Conservation (phyloP, 139 green algal species). For the Marvania coccoides region DNA sequence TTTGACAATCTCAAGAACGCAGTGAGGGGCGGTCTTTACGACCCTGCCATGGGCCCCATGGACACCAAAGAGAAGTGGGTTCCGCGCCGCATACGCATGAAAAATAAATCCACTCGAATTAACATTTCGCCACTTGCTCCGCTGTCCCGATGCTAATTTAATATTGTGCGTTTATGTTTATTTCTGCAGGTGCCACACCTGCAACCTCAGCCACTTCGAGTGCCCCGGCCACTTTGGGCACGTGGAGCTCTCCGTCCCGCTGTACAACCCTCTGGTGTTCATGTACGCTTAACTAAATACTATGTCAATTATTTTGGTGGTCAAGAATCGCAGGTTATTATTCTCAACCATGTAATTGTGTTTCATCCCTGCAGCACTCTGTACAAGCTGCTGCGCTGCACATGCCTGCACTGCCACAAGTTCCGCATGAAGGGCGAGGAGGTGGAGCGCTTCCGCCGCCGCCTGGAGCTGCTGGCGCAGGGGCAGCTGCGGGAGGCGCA, state of each 20-base stretch:
- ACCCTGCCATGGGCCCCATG: conserved; percentile 78
- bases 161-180: background rate
- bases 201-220: conserved; percentile 48
- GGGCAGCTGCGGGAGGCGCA: conserved; percentile 45
- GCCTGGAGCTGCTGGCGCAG: conserved; percentile 30
- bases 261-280: conserved; percentile 98
- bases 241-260: conserved; percentile 87
- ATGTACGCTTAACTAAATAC: conserved; percentile 41
- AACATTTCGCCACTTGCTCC: background rate
- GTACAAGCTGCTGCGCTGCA: conserved; percentile 77
- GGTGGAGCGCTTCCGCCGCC: conserved; percentile 35
- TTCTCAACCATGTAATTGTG: background rate
- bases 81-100: too few species aligned
- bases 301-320: too few species aligned
- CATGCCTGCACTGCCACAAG: conserved; percentile 86
- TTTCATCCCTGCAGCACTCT: conserved; percentile 63
- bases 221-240: conserved; percentile 98
- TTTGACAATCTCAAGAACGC: conserved; percentile 78
- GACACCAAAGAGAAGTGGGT: conserved; percentile 57
- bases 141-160: background rate
- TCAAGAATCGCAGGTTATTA: too few species aligned
- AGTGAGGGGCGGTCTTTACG: conserved; percentile 80
- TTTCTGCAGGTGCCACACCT: conserved; percentile 77
- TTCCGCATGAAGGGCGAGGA: conserved; percentile 66
- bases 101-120: background rate